Evolutionary conservation across 768 basidiomycete genomes (phyloP).

Genomic region (Auricularia auricula-judae): DNA sequence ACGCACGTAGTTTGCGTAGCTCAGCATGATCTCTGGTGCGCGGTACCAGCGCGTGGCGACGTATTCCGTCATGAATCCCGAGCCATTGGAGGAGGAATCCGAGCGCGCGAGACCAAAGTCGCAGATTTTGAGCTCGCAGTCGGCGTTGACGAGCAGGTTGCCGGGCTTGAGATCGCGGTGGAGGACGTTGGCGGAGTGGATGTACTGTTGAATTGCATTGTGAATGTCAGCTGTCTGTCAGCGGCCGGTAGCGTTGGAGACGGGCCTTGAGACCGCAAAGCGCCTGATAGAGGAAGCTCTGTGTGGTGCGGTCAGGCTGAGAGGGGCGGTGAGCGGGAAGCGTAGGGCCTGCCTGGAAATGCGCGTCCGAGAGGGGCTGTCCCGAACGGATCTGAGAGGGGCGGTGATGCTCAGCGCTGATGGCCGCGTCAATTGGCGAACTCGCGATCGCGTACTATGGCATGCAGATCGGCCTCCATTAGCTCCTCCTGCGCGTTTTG

Average conservation of each 20-base stretch:
- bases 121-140: conserved; percentile 97
- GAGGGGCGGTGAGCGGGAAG: not conserved
- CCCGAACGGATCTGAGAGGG: conserved; percentile 63
- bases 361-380: conserved; percentile 80
- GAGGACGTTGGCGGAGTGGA: conserved; percentile 95
- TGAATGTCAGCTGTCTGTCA: not conserved
- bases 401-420: conserved; percentile 4
- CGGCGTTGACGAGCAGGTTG: conserved; percentile 92
- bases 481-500: conserved; percentile 69
- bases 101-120: conserved; percentile 96
- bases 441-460: conserved; percentile 54
- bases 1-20: conserved; percentile 87
- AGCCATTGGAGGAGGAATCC: conserved; percentile 42
- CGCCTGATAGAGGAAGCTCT: conserved; percentile 93
- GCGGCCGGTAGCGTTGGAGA: not conserved
- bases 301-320: not conserved
- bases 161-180: conserved; percentile 95
- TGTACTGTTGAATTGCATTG: conserved; percentile 38
- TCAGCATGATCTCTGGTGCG: conserved; percentile 98
- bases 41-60: conserved; percentile 96
- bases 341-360: conserved; percentile 46
- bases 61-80: conserved; percentile 98
- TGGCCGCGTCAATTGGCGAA: not conserved
- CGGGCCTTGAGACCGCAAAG: conserved; percentile 81
- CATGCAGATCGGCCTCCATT: conserved; percentile 99